Evolutionary conservation across 2,329 filamentous ascomycete species (phyloP), one percentile per base, ranked within the genome.

Genomic region (Penicillium sp.): DNA sequence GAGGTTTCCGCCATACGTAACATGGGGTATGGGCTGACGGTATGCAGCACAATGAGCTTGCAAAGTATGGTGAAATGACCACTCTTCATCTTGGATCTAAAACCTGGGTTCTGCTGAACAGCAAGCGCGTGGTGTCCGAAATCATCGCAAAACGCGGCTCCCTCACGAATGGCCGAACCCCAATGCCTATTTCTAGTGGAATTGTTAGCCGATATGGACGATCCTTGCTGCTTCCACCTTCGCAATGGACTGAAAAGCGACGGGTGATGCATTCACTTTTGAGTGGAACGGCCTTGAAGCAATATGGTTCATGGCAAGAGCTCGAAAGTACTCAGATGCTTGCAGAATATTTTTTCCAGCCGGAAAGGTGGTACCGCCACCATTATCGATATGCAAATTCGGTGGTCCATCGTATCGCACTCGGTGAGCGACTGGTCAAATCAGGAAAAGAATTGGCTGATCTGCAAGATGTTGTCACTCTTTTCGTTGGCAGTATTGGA

Each of bases 21-120:
- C n/a, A n/a, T n/a, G n/a, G n/a, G n/a, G n/a, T 18, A 18, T 51
- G 18, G 16, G 33, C 14, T 41, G n/a, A 40, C 14, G 18, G 14
- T n/a, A n/a, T n/a, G 43, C 35, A 64, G 61, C 39, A 50, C 31
- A 40, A 27, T 1, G 44, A 56, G 6, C 50, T 69, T 4, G 54
- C 57, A 7, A 18, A 61, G 19, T 73, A 70, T 62, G 71, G 71
- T 13, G 72, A 73, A 53, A 74, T 75, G 72, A 66, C 67, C 5
- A 74, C 72, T 0, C 18, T 70, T 0, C 71, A 70, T 24, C 58
- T 73, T 2, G 72, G 72, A 4, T 70, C 69, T 31, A 77, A 76
- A 55, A 79, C 75, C 1, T 79, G 75, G 75, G 67, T 81, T 18
- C 66, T 80, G 16, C 71, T 81, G 6, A 81, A 81, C 61, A 73